Base-by-base conservation (phyloP, 176 grass and related monocot species). In the Carex littledalei region DNA sequence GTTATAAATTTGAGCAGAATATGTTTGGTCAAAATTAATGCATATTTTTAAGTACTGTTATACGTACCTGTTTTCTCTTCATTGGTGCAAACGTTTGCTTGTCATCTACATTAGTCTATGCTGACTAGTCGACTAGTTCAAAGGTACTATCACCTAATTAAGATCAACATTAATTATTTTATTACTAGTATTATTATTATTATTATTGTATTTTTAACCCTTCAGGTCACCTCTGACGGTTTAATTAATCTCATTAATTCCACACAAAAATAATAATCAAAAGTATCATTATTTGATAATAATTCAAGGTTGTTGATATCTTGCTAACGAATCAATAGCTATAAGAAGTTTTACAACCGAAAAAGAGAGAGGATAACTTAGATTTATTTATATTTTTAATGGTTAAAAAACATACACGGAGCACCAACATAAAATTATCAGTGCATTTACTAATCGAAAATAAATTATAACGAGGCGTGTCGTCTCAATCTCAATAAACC, bases 401-500 rank as follows among this genome's bases (percentile, higher is more conserved):
- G 0, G 67, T 67, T 0, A 67, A 34, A 61, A 67, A 67, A 68
- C 16, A 77, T 31, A 16, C 26, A 55, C 22, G 2, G 3, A 54
- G 8, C 11, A 77, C 47, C 20, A 77, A 26, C n/a, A 62, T 63
- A 63, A 11, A n/a, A 17, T 58, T 17, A 18, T 58, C n/a, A 2
- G 45, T 75, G 20, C 71, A 75, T 1, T 52, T 75, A 43, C 47
- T 75, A 75, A 10, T 50, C 43, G 41, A 50, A n/a, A 59, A 59
- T 13, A 72, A 15, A 54, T 54, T 16, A 76, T 29, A 76, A 52
- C 16, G 43, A 76, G 72, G 37, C 4, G n/a, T 54, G 21, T 76
- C n/a, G 72, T 26, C 72, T 76, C 70, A 54, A 76, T 76, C 20
- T 76, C 45, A 54, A 17, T 76, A 75, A 75, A 75, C 43, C 26